Conservation (phyloP, 192 early-diverging fungal species). For the Jimgerdemannia flammicorona region DNA sequence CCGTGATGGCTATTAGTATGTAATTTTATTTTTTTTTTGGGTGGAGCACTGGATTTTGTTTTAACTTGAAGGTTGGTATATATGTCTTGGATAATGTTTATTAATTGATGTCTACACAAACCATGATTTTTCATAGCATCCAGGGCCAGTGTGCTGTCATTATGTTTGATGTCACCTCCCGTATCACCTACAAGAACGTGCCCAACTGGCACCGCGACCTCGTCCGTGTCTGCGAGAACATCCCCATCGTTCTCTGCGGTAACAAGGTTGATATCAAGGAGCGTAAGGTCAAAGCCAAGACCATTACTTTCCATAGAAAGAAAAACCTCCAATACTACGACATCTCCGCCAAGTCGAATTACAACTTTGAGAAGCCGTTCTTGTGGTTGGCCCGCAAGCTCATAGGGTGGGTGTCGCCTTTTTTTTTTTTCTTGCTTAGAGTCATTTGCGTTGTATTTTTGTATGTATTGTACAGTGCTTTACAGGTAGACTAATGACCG, state of each 20-base stretch:
- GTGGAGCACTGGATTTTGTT: too few relatives aligned
- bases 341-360: conserved; percentile 99
- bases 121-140: conserved; percentile 78
- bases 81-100: too few relatives aligned
- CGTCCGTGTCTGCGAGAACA: conserved; percentile 99
- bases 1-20: conserved; percentile 98
- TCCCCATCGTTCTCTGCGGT: conserved; percentile 99
- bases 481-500: too few relatives aligned
- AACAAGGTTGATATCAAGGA: conserved; percentile 99
- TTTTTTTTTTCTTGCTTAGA: conserved; percentile 10
- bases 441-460: conserved; percentile 2
- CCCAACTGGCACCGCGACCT: conserved; percentile 99
- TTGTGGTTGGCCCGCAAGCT: conserved; percentile 99
- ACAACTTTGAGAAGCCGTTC: conserved; percentile 99
- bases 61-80: too few relatives aligned
- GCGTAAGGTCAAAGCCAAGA: conserved; percentile 99
- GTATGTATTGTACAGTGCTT: too few relatives aligned
- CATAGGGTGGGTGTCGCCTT: conserved; percentile 39
- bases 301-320: conserved; percentile 99
- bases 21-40: too few relatives aligned
- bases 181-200: conserved; percentile 99
- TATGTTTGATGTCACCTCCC: conserved; percentile 99
- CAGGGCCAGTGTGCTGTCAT: conserved; percentile 99
- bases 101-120: too few relatives aligned
- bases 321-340: conserved; percentile 99